Conservation (phyloP, 2,329 filamentous ascomycete genomes). For the Penicillium decumbens region DNA sequence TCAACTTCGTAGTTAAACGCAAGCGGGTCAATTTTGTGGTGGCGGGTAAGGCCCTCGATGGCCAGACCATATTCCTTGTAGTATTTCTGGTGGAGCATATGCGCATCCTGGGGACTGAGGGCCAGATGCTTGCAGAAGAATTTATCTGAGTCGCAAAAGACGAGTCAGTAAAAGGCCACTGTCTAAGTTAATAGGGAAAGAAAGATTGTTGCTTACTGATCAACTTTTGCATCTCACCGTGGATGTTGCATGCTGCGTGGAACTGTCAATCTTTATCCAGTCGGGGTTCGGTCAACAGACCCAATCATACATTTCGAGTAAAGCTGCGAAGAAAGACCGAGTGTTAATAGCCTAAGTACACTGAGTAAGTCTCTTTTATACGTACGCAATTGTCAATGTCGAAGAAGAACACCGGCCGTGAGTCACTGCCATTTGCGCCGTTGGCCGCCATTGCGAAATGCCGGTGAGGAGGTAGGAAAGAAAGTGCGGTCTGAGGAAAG, state of each 20-base stretch:
- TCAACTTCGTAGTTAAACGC: slow-evolving; percentile 95
- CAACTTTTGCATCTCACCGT: slow-evolving; percentile 79
- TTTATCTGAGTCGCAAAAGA: slow-evolving; percentile 40
- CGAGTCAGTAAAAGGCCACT: slow-evolving; percentile 47
- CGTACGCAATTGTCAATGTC: slow-evolving; percentile 94
- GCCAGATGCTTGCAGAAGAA: slow-evolving; percentile 67
- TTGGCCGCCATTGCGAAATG: slow-evolving; percentile 23
- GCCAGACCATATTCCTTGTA: slow-evolving; percentile 96
- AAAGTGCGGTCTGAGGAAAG: slow-evolving; percentile 1
- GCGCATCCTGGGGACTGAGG: slow-evolving; percentile 71
- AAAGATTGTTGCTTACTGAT: slow-evolving; percentile 51
- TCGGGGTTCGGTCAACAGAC: neutral
- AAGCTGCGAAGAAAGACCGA: slow-evolving; percentile 46
- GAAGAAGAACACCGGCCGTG: slow-evolving; percentile 64
- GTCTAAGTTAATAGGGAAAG: neutral
- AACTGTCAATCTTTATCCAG: slow-evolving; percentile 12
- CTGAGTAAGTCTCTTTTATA: slow-evolving; percentile 11
- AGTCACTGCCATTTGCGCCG: slow-evolving; percentile 27
- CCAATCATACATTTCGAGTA: slow-evolving; percentile 68
- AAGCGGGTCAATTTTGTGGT: slow-evolving; percentile 91
- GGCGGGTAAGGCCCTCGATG: slow-evolving; percentile 86
- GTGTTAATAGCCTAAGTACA: slow-evolving; percentile 10
- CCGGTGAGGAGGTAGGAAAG: neutral
- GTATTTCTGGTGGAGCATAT: slow-evolving; percentile 80
- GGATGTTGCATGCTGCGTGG: slow-evolving; percentile 65